These are phyloP conservation scores for Penicillium frequentans DNA, from an alignment of 2,329 filamentous ascomycete species.

Conservation along the genomic window DNA sequence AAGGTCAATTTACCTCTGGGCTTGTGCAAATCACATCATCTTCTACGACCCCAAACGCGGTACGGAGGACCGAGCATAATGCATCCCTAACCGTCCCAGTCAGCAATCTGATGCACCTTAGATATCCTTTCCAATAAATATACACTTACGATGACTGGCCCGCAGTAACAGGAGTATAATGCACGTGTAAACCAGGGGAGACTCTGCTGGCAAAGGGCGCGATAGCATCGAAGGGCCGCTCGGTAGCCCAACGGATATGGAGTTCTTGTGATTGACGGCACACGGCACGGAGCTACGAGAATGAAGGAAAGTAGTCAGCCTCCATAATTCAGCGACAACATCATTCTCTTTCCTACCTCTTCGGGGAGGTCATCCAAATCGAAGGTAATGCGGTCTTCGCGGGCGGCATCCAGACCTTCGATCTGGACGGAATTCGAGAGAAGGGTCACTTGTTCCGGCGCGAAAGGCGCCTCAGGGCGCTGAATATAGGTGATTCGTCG, in stretches of 20 bases:
- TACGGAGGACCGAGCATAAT: conserved; percentile 61
- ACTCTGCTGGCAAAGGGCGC: conserved; percentile 73
- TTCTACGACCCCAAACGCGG: conserved; percentile 51
- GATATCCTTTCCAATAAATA: not conserved
- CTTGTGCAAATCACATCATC: conserved; percentile 54
- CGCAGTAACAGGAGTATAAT: conserved; percentile 62
- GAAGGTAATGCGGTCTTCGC: conserved; percentile 78
- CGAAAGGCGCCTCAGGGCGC: conserved; percentile 61
- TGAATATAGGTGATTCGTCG: conserved; percentile 71
- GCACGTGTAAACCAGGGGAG: conserved; percentile 78
- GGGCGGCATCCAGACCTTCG: conserved; percentile 62
- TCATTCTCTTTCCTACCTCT: conserved; percentile 48
- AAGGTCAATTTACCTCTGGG: conserved; percentile 42
- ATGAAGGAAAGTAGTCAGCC: not conserved
- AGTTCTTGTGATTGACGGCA: conserved; percentile 68
- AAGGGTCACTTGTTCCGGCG: conserved; percentile 64
- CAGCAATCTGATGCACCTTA: not conserved
- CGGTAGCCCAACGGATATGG: conserved; percentile 75
- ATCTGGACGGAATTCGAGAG: conserved; percentile 56
- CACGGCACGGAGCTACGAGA: conserved; percentile 56
- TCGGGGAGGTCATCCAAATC: conserved; percentile 70
- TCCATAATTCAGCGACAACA: not conserved
- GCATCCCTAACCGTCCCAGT: conserved; percentile 38
- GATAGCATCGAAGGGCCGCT: conserved; percentile 56
- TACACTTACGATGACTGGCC: conserved; percentile 36